phyloP scores from a whole-genome alignment of 2,329 filamentous ascomycete genomes.

The Coniella vitis region DNA sequence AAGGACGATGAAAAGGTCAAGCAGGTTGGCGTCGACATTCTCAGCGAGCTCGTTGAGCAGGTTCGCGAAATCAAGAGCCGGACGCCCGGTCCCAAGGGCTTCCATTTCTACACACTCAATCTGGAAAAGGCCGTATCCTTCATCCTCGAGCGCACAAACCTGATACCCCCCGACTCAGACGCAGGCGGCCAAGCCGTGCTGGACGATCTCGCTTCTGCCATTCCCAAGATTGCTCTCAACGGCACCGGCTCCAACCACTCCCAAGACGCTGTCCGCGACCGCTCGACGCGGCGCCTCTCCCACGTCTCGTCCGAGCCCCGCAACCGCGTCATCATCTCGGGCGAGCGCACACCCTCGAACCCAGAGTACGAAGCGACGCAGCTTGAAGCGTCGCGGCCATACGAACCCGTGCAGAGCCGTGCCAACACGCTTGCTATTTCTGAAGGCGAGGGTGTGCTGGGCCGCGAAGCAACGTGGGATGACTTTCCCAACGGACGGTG shows the following conservation, averaged over 20 bases:
- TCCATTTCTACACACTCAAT: slow-evolving; percentile 97
- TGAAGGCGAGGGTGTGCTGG: slow-evolving; percentile 82
- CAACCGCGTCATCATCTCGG: slow-evolving; percentile 79
- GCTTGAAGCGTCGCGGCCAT: slow-evolving; percentile 69
- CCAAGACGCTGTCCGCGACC: slow-evolving; percentile 6
- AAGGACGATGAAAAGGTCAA: slow-evolving; percentile 79
- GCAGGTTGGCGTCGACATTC: slow-evolving; percentile 69
- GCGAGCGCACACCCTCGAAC: slow-evolving; percentile 45
- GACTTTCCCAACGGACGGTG: slow-evolving; percentile 96
- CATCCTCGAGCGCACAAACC: slow-evolving; percentile 75
- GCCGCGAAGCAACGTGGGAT: slow-evolving; percentile 95
- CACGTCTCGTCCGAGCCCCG: slow-evolving; percentile 78
- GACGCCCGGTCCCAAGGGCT: slow-evolving; percentile 61
- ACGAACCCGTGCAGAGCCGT: slow-evolving; percentile 66
- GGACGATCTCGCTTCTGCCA: slow-evolving; percentile 38
- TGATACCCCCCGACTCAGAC: slow-evolving; percentile 58
- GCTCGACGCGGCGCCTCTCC: slow-evolving; percentile 56
- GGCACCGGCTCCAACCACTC: slow-evolving; percentile 33
- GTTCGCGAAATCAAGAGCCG: slow-evolving; percentile 58
- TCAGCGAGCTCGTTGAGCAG: slow-evolving; percentile 76
- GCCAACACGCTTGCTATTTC: slow-evolving; percentile 88
- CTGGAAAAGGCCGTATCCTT: slow-evolving; percentile 93
- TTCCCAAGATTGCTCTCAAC: slow-evolving; percentile 46
- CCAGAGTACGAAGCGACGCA: slow-evolving; percentile 67
- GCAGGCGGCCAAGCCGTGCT: slow-evolving; percentile 41